Conservation (phyloP, 2,329 filamentous ascomycete species). For the Curvularia hawaiiensis region DNA sequence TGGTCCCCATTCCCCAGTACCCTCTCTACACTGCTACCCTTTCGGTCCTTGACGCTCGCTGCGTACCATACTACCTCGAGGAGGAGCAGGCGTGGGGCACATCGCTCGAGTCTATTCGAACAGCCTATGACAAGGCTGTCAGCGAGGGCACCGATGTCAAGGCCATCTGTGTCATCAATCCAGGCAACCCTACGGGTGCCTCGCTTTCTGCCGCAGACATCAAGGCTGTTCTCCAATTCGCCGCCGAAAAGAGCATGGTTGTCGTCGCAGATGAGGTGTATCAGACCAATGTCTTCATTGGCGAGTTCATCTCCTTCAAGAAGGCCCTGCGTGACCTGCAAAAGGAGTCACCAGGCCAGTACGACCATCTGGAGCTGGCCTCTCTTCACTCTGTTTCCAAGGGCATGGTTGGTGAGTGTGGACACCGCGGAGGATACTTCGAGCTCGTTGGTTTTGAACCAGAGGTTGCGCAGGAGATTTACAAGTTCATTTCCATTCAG, state of each 20-base stretch:
- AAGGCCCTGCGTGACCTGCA: conserved; percentile 82
- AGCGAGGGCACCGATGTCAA: conserved; percentile 82
- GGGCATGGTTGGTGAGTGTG: conserved; percentile 98
- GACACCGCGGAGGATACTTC: conserved; percentile 96
- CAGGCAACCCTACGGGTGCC: conserved; percentile 94
- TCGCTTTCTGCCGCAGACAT: conserved; percentile 81
- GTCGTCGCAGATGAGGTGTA: conserved; percentile 97
- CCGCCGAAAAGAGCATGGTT: conserved; percentile 82
- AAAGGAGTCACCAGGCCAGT: conserved; percentile 68
- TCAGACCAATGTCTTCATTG: conserved; percentile 97
- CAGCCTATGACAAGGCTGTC: conserved; percentile 75
- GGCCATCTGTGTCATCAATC: conserved; percentile 96
- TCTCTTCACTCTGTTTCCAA: conserved; percentile 95
- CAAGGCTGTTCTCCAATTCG: conserved; percentile 83
- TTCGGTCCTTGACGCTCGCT: conserved; percentile 79
- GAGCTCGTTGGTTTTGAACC: conserved; percentile 90
- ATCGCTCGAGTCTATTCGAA: conserved; percentile 76
- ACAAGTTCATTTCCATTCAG: conserved; percentile 98
- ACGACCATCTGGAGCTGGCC: conserved; percentile 84
- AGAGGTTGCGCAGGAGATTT: conserved; percentile 88
- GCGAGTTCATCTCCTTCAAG: conserved; percentile 96
- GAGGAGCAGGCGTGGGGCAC: conserved; percentile 88
- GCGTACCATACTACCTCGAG: conserved; percentile 93
- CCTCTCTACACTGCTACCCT: conserved; percentile 96
- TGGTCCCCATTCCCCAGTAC: conserved; percentile 97